Evolutionary conservation across 805 yeast genomes (phyloP), one percentile per base, ranked within the genome.

Genomic region (Metschnikowia picachoensis): DNA sequence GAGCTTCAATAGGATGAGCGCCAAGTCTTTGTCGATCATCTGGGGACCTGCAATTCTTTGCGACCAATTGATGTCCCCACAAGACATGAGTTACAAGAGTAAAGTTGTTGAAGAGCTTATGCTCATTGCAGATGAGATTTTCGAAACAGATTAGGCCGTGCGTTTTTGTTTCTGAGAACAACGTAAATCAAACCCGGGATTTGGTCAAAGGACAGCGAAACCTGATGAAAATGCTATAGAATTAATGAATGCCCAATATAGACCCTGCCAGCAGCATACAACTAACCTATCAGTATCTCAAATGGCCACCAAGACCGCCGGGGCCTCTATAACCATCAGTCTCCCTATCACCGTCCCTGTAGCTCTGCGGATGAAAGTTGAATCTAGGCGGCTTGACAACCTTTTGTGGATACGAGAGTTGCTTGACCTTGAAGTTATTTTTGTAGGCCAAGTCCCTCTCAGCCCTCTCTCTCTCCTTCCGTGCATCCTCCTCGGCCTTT

Each of bases 1-100:
- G 58, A 73, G 74, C 16, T 56, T 66, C 31, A 89, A 90, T 61
- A 77, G 94, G 61, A 94, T 94, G 99, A 82, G 82, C 39, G 74
- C 83, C 47, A 83, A 84, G 59, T 84, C 86, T 49, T 65, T 94
- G 57, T 87, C 95, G 39, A 87, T 88, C 34, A 90, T 92, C 33
- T 94, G 99, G 99, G 97, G 97, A 0, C 96, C 96, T 15, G 87
- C 87, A 2, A 67, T 94, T 43, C 76, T 94, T 62, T 80, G 82
- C 39, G 86, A 80, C 56, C 80, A 78, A 47, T 77, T 79, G 20
- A 71, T 76, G 59, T 83, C 81, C 49, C 78, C 81, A 3, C 87
- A 83, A 52, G 96, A 82, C 58, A 79, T 87, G 70, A 83, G 84
- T 45, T 80, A 77, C 53, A 88, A 87, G 65, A 84, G 87, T 37